Base-by-base conservation (phyloP, 306 rosid genomes). In the Lablab purpureus region DNA sequence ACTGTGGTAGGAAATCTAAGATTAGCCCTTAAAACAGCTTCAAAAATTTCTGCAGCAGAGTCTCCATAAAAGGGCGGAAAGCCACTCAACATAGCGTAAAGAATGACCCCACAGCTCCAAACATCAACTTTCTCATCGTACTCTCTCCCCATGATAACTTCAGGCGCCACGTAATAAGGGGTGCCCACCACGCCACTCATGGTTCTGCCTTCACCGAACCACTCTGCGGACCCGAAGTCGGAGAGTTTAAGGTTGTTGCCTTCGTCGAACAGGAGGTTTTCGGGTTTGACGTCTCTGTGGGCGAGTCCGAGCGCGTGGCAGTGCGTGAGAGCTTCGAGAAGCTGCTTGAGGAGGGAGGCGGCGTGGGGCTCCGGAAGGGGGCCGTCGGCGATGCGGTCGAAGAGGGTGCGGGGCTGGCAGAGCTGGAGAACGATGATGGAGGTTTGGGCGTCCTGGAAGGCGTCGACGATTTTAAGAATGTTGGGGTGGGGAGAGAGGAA, bases 151-250 rank as follows among this genome's bases (percentile, higher is more conserved):
- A 87, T 14, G 27, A 94, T 9, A 0, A 94, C 95, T 85, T 94
- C 97, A 3, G 95, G 98, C 9, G 95, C 90, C 14, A 93, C 90
- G 6, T 93, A 93, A 55, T 82, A 90, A 7, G 98, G 97, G 74
- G 97, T 88, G 1, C 95, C 98, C 63, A 93, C 95, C 71, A 93
- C 85, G 3, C 95, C 97, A 10, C 68, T 83, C 83, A 81, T 71
- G 50, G 28, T 30, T 3, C 85, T 71, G 5, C 77, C 90, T n/a
- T 88, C 87, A 0, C 79, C 74, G 11, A 84, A 80, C 97, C 95
- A 90, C 79, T 87, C 95, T 0, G 98, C 97, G 1, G 97, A 93
- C 12, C 98, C 98, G 23, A 93, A 93, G 41, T 93, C 98, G 0
- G 93, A 91, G 10, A 93, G 75, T 71, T 91, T 93, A 19, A 93